Evolutionary conservation across 1,139 yeast species (phyloP).

Genomic region (Lodderomyces theae): DNA sequence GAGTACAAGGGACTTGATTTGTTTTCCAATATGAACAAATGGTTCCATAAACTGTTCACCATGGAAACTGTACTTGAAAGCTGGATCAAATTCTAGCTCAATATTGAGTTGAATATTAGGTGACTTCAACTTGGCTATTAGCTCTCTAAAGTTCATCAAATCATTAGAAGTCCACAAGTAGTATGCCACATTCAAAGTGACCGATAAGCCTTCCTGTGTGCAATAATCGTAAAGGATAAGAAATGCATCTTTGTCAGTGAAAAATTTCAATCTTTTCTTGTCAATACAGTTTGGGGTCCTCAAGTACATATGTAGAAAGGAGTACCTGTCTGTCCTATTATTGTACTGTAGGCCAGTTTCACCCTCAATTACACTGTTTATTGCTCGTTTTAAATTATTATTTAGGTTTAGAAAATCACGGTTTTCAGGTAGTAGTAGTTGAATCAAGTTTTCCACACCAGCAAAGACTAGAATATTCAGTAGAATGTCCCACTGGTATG

Average conservation of each 20-base stretch:
- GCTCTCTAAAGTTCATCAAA: conserved; percentile 15
- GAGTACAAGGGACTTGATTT: not conserved
- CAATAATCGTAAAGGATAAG: conserved; percentile 9
- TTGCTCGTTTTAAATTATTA: conserved; percentile 7
- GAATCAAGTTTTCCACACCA: conserved; percentile 9
- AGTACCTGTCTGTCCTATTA: conserved; percentile 15
- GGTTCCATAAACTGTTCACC: conserved; percentile 9
- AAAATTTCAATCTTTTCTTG: conserved; percentile 11
- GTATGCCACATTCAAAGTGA: conserved; percentile 19
- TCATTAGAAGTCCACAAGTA: conserved; percentile 22
- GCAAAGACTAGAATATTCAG: conserved; percentile 9
- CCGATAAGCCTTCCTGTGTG: conserved; percentile 3
- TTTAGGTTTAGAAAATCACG: conserved; percentile 11
- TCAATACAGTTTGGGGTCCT: conserved; percentile 15
- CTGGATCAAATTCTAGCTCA: conserved; percentile 25
- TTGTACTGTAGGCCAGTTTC: conserved; percentile 12
- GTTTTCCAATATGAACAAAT: not conserved
- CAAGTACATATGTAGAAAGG: conserved; percentile 17
- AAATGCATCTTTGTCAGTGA: conserved; percentile 6
- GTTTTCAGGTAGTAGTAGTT: conserved; percentile 8
- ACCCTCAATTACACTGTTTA: conserved; percentile 9
- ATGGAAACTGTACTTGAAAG: conserved; percentile 16
- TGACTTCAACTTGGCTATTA: conserved; percentile 8
- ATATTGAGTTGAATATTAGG: conserved; percentile 8
- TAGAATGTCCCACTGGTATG: conserved; percentile 13